Conservation (phyloP, 805 yeast genomes). For the Clavispora asparagi region DNA sequence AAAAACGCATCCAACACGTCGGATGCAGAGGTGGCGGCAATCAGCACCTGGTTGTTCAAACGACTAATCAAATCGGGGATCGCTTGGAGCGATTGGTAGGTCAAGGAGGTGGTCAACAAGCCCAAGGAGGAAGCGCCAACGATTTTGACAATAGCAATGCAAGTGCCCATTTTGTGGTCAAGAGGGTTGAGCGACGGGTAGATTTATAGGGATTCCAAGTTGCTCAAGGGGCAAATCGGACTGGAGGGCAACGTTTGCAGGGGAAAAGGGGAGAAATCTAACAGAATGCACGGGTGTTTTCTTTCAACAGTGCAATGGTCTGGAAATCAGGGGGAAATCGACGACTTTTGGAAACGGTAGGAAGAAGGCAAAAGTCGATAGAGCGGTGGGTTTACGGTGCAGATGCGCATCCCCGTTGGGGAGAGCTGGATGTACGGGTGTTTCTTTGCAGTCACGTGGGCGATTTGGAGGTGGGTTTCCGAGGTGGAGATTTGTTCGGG, state of each 20-base stretch:
- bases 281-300: no score
- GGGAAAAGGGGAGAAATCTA: no score
- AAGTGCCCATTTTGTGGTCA: slow-evolving; percentile 23
- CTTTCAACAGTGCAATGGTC: no score
- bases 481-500: no score
- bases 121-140: slow-evolving; percentile 67
- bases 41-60: slow-evolving; percentile 19
- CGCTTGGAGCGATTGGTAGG: slow-evolving; percentile 33
- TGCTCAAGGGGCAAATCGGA: neutral
- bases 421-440: neutral
- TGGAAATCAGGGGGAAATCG: no score
- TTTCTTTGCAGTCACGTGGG: neutral
- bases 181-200: neutral
- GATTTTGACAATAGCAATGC: slow-evolving; percentile 47
- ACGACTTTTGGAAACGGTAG: neutral
- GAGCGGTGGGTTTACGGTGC: neutral
- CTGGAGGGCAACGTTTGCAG: neutral
- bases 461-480: no score
- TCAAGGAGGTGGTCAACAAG: slow-evolving; percentile 49
- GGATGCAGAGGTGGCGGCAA: slow-evolving; percentile 5
- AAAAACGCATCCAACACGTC: slow-evolving; percentile 17
- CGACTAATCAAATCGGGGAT: slow-evolving; percentile 25
- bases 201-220: neutral
- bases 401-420: neutral
- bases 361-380: neutral